phyloP scores from a whole-genome alignment of 768 basidiomycete genomes.

The Gloeopeniophorella convolvens region DNA sequence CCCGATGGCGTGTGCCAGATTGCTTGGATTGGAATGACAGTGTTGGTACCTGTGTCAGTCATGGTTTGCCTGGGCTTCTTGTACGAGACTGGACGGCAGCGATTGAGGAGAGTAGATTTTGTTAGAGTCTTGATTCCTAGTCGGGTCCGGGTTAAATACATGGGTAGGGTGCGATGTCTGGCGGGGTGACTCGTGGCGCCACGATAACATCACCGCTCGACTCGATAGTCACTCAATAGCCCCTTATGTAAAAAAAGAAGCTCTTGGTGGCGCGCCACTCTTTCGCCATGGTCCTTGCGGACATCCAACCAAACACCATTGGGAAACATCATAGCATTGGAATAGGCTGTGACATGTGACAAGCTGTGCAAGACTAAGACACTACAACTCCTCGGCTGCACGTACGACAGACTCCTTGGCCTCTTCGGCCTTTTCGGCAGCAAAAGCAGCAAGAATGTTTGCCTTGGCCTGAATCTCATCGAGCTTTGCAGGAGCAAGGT shows the following conservation, averaged over 20 bases:
- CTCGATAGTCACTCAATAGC: no score
- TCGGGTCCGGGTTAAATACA: no score
- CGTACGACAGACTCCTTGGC: slow-evolving; percentile 23
- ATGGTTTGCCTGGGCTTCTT: neutral
- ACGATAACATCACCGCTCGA: no score
- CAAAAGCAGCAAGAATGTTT: slow-evolving; percentile 74
- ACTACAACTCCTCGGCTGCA: slow-evolving; percentile 21
- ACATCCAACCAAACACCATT: no score
- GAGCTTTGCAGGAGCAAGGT: slow-evolving; percentile 68
- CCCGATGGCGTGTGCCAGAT: neutral
- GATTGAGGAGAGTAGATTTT: neutral
- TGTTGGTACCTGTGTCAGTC: no score
- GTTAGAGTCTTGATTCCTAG: no score
- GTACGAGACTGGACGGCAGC: neutral
- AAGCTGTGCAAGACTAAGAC: neutral
- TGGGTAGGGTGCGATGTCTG: no score
- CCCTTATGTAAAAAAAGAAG: neutral
- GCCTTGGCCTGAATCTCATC: slow-evolving; percentile 92
- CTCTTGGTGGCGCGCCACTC: neutral
- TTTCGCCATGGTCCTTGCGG: no score
- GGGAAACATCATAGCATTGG: no score
- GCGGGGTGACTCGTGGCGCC: no score
- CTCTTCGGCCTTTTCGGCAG: slow-evolving; percentile 28
- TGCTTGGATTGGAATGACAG: neutral
- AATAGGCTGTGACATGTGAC: neutral